Evolutionary conservation across 768 basidiomycete species (phyloP).

Genomic region (Trametes maxima): DNA sequence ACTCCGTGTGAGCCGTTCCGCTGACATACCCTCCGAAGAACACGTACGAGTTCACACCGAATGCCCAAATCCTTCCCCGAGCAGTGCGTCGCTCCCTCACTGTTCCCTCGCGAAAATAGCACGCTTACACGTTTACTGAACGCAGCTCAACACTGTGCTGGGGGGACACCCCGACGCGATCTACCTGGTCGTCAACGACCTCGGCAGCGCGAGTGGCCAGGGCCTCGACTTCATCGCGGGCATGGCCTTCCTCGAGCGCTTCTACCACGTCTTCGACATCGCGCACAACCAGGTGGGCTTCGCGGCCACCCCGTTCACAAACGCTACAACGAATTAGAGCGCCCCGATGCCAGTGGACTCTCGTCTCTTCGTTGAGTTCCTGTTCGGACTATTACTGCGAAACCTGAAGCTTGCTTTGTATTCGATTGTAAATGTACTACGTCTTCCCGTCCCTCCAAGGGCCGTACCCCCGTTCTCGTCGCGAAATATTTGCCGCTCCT

Average conservation of each 20-base stretch:
- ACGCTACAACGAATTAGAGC: slow-evolving; percentile 30
- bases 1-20: neutral
- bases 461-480: too few relatives aligned
- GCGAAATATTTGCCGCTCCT: too few relatives aligned
- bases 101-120: accelerated
- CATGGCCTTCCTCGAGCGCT: slow-evolving; percentile 38
- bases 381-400: too few relatives aligned
- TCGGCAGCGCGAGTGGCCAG: slow-evolving; percentile 28
- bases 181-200: slow-evolving; percentile 32
- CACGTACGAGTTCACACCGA: slow-evolving; percentile 32
- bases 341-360: too few relatives aligned
- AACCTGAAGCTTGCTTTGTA: too few relatives aligned
- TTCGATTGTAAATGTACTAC: too few relatives aligned
- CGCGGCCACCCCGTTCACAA: slow-evolving; percentile 38
- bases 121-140: neutral
- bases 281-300: slow-evolving; percentile 37
- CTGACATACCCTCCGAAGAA: neutral
- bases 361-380: too few relatives aligned
- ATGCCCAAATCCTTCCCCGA: slow-evolving; percentile 37
- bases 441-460: too few relatives aligned
- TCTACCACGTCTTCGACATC: slow-evolving; percentile 39
- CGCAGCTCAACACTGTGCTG: slow-evolving; percentile 32
- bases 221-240: slow-evolving; percentile 41
- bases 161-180: slow-evolving; percentile 28
- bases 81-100: slow-evolving; percentile 6